Evolutionary conservation across 2,329 filamentous ascomycete species (phyloP).

Genomic region (Rachicladosporium sp.): DNA sequence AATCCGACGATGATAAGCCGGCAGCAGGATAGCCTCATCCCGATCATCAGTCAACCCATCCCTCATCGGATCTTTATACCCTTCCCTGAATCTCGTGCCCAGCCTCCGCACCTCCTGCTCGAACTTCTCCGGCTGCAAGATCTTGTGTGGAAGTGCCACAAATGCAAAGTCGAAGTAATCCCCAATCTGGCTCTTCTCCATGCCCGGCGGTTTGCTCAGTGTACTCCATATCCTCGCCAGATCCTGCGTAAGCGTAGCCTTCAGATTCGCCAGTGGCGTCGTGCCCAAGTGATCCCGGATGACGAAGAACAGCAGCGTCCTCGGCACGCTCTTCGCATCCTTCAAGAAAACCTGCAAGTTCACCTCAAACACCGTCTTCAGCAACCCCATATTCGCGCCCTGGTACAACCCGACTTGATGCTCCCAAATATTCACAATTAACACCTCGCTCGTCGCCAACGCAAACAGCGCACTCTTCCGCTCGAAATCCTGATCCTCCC

Average conservation of each 20-base stretch:
- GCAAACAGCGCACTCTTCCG: slow-evolving; percentile 96
- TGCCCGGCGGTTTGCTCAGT: slow-evolving; percentile 77
- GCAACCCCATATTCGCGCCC: slow-evolving; percentile 93
- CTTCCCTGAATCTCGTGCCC: slow-evolving; percentile 68
- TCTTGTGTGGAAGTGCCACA: slow-evolving; percentile 89
- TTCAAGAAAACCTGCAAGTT: slow-evolving; percentile 95
- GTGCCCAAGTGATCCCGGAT: slow-evolving; percentile 93
- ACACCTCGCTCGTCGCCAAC: slow-evolving; percentile 89
- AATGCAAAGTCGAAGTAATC: slow-evolving; percentile 99
- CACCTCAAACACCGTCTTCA: slow-evolving; percentile 98
- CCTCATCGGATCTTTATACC: slow-evolving; percentile 57
- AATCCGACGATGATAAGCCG: slow-evolving; percentile 91
- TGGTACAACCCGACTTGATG: slow-evolving; percentile 97
- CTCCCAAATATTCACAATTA: slow-evolving; percentile 99
- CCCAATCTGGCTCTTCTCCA: slow-evolving; percentile 80
- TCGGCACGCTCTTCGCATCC: slow-evolving; percentile 79
- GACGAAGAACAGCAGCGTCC: slow-evolving; percentile 94
- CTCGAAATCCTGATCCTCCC: slow-evolving; percentile 98
- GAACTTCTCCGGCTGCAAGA: slow-evolving; percentile 88
- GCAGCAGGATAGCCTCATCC: slow-evolving; percentile 69
- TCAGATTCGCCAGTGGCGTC: slow-evolving; percentile 80
- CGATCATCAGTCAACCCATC: slow-evolving; percentile 55
- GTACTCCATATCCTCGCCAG: slow-evolving; percentile 84
- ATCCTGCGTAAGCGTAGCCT: slow-evolving; percentile 81
- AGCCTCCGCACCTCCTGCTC: slow-evolving; percentile 66